Evolutionary conservation across 2,329 filamentous ascomycete genomes (phyloP), one percentile per base, ranked within the genome.

Genomic region (Nannizziopsis arthrosporioides): DNA sequence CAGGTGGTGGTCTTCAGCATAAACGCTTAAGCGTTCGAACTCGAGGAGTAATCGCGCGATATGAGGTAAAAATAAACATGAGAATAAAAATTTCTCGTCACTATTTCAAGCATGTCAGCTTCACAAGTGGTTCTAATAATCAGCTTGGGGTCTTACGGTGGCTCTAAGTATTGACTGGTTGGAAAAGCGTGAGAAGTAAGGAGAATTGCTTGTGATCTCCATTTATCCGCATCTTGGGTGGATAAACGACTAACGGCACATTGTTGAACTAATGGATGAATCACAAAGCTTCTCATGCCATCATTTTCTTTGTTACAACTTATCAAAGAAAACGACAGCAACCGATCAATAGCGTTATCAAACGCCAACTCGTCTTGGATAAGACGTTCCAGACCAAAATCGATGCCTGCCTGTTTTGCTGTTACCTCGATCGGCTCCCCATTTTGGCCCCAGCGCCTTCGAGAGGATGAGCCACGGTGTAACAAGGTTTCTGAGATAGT

Each of bases 291-390:
- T 44, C 53, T 46, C 12, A 48, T 37, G 9, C 45, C 53, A n/a
- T 51, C 43, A 12, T 31, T 18, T 35, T 42, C 52, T 30, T 30
- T 46, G 19, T 47, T 51, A 42, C 51, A 53, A n/a, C 27, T 44
- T 42, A 54, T 54, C 11, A 54, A 36, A 17, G 51, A 54, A 41
- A 53, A 53, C 2, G 51, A 49, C 44, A 53, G 51, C 22, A 54
- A 42, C 30, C 47, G 42, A 34, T 47, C 53, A 14, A 54, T 15
- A 2, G 46, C 51, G 22, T 8, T 36, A 38, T 54, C 51, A 42
- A 54, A 53, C 11, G 48, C 44, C 43, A 54, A 42, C 7, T 48
- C 47, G 31, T 41, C 22, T 40, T 54, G 43, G 11, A 54, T 47
- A 22, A 52, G 36, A n/a, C 42, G 12, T 17, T 30, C 19, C 18